Conservation (phyloP, 345 rosid species). For the Moricandia arvensis region DNA sequence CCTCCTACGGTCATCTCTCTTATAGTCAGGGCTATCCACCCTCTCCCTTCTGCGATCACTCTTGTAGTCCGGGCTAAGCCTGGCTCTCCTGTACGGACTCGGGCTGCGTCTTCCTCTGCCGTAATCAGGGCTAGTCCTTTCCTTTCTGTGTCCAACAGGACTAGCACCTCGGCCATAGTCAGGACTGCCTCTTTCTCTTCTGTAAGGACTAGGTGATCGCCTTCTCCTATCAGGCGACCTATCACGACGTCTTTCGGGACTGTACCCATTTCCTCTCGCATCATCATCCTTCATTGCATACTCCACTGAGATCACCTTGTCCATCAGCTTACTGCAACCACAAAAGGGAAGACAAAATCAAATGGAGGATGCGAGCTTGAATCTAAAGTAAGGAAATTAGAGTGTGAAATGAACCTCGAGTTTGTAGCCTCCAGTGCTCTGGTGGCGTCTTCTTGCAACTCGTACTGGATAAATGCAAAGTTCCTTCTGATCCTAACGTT, state of each 20-base stretch:
- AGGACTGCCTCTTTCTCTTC: slow-evolving; percentile 87
- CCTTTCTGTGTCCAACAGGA: slow-evolving; percentile 55
- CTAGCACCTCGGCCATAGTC: slow-evolving; percentile 86
- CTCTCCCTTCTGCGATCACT: slow-evolving; percentile 52
- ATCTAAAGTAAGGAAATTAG: neutral
- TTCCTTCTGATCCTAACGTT: slow-evolving; percentile 94
- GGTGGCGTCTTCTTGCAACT: slow-evolving; percentile 82
- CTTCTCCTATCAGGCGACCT: slow-evolving; percentile 80
- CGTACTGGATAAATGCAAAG: slow-evolving; percentile 94
- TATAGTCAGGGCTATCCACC: slow-evolving; percentile 27
- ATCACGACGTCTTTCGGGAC: slow-evolving; percentile 71
- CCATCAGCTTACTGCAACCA: slow-evolving; percentile 76
- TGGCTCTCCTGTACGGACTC: slow-evolving; percentile 55
- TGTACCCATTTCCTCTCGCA: slow-evolving; percentile 59
- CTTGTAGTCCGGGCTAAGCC: slow-evolving; percentile 60
- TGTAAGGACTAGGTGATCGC: slow-evolving; percentile 79
- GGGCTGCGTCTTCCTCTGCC: slow-evolving; percentile 67
- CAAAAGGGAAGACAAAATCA: neutral
- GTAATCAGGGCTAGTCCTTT: slow-evolving; percentile 77
- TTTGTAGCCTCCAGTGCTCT: slow-evolving; percentile 83
- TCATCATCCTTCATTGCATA: slow-evolving; percentile 93
- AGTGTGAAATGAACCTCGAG: slow-evolving; percentile 43
- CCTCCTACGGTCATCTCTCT: slow-evolving; percentile 5
- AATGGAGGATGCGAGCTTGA: neutral
- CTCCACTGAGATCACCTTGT: slow-evolving; percentile 87